These are phyloP conservation scores for Beta lomatogona DNA, from an alignment of 179 eudicot genomes.

Conservation along the genomic window DNA sequence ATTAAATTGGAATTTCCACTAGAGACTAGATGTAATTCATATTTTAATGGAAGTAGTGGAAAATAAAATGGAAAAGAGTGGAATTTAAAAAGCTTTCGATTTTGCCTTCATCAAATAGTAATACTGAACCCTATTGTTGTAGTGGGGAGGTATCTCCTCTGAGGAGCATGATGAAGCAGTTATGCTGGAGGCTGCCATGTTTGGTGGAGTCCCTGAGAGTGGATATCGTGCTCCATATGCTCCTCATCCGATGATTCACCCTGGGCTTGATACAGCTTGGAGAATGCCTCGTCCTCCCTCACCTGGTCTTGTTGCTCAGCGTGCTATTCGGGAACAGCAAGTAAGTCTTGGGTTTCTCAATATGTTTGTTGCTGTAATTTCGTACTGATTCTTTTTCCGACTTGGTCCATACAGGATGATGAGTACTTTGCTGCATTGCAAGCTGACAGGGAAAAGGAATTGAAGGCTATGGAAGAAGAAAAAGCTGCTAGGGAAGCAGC, in stretches of 20 bases:
- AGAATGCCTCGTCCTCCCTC: slow-evolving; percentile 79
- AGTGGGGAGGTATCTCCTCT: slow-evolving; percentile 99
- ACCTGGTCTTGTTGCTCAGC: slow-evolving; percentile 81
- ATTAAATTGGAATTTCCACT: neutral
- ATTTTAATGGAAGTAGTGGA: neutral
- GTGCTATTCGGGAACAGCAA: slow-evolving; percentile 86
- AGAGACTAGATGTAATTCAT: neutral
- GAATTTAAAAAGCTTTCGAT: neutral
- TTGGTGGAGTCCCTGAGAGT: slow-evolving; percentile 84
- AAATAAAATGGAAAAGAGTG: neutral
- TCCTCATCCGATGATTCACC: slow-evolving; percentile 50
- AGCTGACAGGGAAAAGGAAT: slow-evolving; percentile 92
- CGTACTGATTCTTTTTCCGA: neutral
- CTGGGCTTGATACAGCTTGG: slow-evolving; percentile 47
- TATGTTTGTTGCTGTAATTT: neutral
- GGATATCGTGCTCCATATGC: slow-evolving; percentile 57
- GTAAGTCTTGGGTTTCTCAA: slow-evolving; percentile 33
- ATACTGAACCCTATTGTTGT: slow-evolving; percentile 15
- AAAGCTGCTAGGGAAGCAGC: slow-evolving; percentile 69
- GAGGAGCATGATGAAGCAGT: slow-evolving; percentile 97
- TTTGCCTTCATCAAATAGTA: neutral
- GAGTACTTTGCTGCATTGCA: slow-evolving; percentile 91
- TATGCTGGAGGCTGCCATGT: slow-evolving; percentile 98
- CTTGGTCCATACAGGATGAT: slow-evolving; percentile 63
- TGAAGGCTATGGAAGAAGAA: slow-evolving; percentile 71